A percentile compares a stretch with the other conserved stretches of the same genome.
Conservation (phyloP, 2,329 filamentous ascomycete species). For the Fusarium temperatum region DNA sequence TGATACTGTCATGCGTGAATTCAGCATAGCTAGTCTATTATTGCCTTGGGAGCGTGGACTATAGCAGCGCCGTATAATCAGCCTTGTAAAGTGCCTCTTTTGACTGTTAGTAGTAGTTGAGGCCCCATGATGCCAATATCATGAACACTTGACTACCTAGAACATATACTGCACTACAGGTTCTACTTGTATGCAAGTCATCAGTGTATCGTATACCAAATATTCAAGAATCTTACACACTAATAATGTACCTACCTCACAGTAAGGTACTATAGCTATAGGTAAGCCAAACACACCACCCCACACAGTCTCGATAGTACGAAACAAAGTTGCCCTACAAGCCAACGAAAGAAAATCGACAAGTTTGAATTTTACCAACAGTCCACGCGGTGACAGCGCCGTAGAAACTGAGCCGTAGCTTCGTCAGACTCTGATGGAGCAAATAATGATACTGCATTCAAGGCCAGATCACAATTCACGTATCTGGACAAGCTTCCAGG, state of each 20-base stretch:
- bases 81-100: neutral
- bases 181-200: neutral
- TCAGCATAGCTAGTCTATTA: neutral
- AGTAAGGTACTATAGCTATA: neutral
- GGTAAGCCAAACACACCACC: neutral
- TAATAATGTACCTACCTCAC: neutral
- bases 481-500: neutral
- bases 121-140: neutral
- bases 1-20: neutral
- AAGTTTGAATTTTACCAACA: constrained; percentile 39
- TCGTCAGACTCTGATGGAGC: neutral
- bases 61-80: neutral
- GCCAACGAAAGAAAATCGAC: neutral
- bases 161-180: neutral
- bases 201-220: neutral
- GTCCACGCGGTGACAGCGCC: neutral
- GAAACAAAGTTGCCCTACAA: constrained; percentile 5
- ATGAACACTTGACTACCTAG: neutral
- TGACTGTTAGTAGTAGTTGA: neutral
- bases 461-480: neutral
- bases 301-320: constrained; percentile 14
- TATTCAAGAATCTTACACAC: neutral
- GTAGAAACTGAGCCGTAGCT: neutral
- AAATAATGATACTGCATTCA: neutral
- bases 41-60: neutral